Evolutionary conservation across 148 eudicot genomes (phyloP).

Genomic region (Rhododendron vialii): DNA sequence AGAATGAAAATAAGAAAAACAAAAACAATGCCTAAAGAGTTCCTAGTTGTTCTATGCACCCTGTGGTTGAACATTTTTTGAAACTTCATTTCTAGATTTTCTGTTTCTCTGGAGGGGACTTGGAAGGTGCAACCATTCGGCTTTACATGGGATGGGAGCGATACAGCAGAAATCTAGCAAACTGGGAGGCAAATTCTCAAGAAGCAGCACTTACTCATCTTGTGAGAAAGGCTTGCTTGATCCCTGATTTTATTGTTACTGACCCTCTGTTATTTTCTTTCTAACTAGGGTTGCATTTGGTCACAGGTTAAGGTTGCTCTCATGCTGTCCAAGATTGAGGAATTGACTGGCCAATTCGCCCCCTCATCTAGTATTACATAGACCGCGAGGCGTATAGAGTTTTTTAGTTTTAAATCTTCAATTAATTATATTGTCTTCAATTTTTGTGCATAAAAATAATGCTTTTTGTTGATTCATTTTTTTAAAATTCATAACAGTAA

Average conservation of each 20-base stretch:
- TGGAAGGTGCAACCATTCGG: constrained; percentile 93
- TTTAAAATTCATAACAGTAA: too few species aligned
- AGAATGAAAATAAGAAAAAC: too few species aligned
- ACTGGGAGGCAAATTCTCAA: constrained; percentile 69
- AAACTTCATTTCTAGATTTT: constrained; percentile 44
- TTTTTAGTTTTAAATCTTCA: too few species aligned
- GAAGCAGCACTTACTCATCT: constrained; percentile 77
- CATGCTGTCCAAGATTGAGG: constrained; percentile 87
- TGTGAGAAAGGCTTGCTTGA: constrained; percentile 30
- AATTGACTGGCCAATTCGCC: constrained; percentile 70
- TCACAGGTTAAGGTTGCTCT: constrained; percentile 87
- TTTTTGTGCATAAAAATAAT: too few species aligned
- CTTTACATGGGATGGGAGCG: constrained; percentile 67
- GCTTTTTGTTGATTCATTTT: too few species aligned
- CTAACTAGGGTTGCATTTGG: not conserved
- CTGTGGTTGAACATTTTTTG: too few species aligned
- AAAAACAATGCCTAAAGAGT: too few species aligned
- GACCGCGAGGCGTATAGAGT: not conserved
- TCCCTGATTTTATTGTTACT: not conserved
- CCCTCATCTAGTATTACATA: constrained; percentile 84
- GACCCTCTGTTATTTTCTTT: not conserved
- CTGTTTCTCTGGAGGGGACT: constrained; percentile 94
- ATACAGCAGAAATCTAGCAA: constrained; percentile 71
- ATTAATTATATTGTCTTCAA: too few species aligned
- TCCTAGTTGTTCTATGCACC: too few species aligned